Evolutionary conservation across 768 basidiomycete genomes (phyloP).

Genomic region (Termitomyces sp.): DNA sequence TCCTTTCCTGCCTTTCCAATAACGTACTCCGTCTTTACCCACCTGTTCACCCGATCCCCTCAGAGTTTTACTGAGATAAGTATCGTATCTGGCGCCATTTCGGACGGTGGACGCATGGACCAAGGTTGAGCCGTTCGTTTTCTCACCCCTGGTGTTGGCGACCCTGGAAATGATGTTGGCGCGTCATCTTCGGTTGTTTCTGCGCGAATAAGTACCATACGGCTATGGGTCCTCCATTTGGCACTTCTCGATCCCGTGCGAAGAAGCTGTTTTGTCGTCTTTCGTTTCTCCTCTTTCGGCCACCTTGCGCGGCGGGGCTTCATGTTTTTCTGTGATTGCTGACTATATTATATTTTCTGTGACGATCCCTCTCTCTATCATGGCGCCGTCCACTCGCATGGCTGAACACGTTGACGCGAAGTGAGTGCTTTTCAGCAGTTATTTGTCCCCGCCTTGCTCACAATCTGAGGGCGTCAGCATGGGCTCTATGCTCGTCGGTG

Average conservation of each 20-base stretch:
- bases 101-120: too few species aligned
- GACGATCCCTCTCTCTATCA: background rate
- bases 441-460: background rate
- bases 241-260: background rate
- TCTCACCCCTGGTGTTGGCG: too few species aligned
- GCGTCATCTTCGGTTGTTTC: too few species aligned
- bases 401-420: slow-evolving; percentile 7
- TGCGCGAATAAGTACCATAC: too few species aligned
- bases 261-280: background rate
- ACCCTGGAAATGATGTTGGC: too few species aligned
- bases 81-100: too few species aligned
- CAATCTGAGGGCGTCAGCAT: slow-evolving; percentile 6
- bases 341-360: background rate
- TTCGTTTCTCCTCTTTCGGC: background rate
- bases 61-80: too few species aligned
- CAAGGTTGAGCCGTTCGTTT: too few species aligned
- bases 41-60: too few species aligned
- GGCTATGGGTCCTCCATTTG: background rate
- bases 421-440: slow-evolving; percentile 3
- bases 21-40: too few species aligned
- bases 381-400: background rate
- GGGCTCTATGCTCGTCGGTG: slow-evolving; percentile 15
- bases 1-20: too few species aligned
- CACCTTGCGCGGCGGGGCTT: background rate
- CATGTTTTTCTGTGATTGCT: background rate